phyloP scores from a whole-genome alignment of 208 protist genomes.

The Wallacemonas sp. region DNA sequence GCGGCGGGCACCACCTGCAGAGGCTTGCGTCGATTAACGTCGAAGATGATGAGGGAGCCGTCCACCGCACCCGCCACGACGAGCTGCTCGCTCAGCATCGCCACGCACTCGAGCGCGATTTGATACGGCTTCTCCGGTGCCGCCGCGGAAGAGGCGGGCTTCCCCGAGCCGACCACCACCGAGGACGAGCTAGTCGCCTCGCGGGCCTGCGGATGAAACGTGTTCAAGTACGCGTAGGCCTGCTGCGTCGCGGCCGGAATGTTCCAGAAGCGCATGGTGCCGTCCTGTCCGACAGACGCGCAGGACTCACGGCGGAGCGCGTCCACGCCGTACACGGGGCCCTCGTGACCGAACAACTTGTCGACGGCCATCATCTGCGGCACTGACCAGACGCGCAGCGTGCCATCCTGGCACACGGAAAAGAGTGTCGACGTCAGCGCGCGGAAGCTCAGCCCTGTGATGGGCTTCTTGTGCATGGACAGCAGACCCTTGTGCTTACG shows the following conservation, averaged over 20 bases:
- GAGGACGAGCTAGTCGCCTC: not conserved
- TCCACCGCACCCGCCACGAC: constrained; percentile 69
- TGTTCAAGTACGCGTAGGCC: constrained; percentile 48
- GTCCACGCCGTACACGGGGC: constrained; percentile 55
- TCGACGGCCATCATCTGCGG: constrained; percentile 86
- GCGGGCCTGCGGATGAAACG: not conserved
- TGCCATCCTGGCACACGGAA: constrained; percentile 75
- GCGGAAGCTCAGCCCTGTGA: constrained; percentile 88
- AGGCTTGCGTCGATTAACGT: constrained; percentile 78
- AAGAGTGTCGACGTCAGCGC: constrained; percentile 61
- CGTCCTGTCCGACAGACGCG: constrained; percentile 82
- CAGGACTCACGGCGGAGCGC: constrained; percentile 73
- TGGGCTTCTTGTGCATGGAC: constrained; percentile 78
- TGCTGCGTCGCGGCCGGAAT: constrained; percentile 87
- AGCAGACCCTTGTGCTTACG: constrained; percentile 73
- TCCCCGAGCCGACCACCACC: constrained; percentile 20
- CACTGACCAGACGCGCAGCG: constrained; percentile 87
- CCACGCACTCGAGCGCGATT: constrained; percentile 69
- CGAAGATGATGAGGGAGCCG: constrained; percentile 86
- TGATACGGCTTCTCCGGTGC: constrained; percentile 17
- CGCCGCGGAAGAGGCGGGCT: not conserved
- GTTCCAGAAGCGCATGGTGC: constrained; percentile 91
- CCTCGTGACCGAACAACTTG: constrained; percentile 87
- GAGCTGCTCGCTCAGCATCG: constrained; percentile 83
- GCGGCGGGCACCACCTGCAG: constrained; percentile 57